Evolutionary conservation across 2,329 filamentous ascomycete genomes (phyloP), one percentile per base, ranked within the genome.

Genomic region (Arthrinium puccinioides): DNA sequence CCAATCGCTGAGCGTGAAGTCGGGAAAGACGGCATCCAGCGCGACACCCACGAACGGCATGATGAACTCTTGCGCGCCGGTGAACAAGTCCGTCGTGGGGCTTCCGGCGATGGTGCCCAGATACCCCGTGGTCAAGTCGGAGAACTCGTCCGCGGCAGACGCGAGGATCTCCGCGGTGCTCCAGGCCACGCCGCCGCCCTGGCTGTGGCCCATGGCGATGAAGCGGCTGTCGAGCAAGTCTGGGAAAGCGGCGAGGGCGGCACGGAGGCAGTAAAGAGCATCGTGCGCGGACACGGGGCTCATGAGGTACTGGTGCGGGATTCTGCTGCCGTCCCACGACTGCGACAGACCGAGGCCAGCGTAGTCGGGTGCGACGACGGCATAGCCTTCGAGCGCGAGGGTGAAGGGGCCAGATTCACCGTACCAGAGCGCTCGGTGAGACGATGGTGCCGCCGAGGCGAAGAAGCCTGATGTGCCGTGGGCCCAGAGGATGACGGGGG

Each of bases 101-200:
- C 54, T 48, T 6, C 39, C 50, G 1, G 61, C 51, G 7, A 66
- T 44, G 8, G 59, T 47, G 6, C 64, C 64, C 3, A 60, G 48
- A 34, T 61, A 67, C 0, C 62, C 64, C 0, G 51, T 35, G 1
- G 59, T 43, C 23, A 58, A 52, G 6, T 46, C 41, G 13, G 43
- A 36, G 9, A 52, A 53, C 38, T 62, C 58, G 15, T 52, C 44
- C 29, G 19, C 7, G 11, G 10, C 8, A 3, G 48, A 42, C 0
- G 48, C 50, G 15, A 45, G 28, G 3, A 41, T 36, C 36, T 64
- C 49, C 9, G 61, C 59, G 26, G 54, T 42, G 4, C 50, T 51
- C 69, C 69, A 73, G 0, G 62, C 61, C 1, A 56, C 60, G 2
- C 56, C 58, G 7, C 66, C 68, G 16, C 69, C 70, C 49, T 73